phyloP scores from a whole-genome alignment of 768 basidiomycete species.

The Dacryopinax spathularia region DNA sequence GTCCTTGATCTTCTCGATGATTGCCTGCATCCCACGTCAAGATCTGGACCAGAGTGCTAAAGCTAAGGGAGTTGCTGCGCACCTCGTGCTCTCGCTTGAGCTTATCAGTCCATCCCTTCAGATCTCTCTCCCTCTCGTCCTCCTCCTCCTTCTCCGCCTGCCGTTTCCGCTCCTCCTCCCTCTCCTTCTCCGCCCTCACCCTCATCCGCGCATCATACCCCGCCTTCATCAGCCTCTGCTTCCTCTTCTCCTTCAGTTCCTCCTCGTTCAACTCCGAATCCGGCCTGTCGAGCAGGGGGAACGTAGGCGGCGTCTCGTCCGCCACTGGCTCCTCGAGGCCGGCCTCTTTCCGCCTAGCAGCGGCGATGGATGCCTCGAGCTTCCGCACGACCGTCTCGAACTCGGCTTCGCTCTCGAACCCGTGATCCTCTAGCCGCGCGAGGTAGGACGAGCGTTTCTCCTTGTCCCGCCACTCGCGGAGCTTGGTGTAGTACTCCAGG shows the following conservation, averaged over 20 bases:
- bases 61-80: conserved; percentile 12
- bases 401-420: conserved; percentile 36
- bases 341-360: conserved; percentile 64
- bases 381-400: conserved; percentile 76
- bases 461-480: conserved; percentile 47
- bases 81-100: conserved; percentile 74
- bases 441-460: conserved; percentile 25
- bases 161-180: conserved; percentile 43
- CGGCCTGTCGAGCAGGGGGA: conserved; percentile 81
- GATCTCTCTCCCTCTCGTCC: conserved; percentile 36
- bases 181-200: conserved; percentile 72
- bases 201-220: conserved; percentile 83
- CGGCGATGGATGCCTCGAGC: conserved; percentile 63
- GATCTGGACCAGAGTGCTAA: neutral
- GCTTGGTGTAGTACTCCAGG: conserved; percentile 44
- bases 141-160: conserved; percentile 34
- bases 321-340: conserved; percentile 52
- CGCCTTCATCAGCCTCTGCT: conserved; percentile 83
- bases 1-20: conserved; percentile 78
- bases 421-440: conserved; percentile 37
- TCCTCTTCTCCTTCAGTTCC: conserved; percentile 82
- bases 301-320: conserved; percentile 67
- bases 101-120: conserved; percentile 57
- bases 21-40: conserved; percentile 30
- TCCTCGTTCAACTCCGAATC: conserved; percentile 83